A percentile compares a stretch with the other conserved stretches of the same genome.
Conservation (phyloP, 441 rosid species). For the Daphne laureola region DNA sequence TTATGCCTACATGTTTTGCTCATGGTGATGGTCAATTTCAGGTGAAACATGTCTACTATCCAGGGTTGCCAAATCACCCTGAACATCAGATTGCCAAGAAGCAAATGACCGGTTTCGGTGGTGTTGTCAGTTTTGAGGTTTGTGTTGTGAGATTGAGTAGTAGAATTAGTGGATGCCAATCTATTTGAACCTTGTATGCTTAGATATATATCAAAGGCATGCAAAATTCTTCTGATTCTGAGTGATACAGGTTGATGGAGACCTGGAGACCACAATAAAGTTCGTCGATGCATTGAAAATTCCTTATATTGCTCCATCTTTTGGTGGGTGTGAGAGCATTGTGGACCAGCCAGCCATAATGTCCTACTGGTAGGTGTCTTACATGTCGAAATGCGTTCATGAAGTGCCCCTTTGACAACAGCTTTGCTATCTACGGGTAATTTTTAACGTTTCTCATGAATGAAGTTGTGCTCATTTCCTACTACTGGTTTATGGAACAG, state of each 20-base stretch:
- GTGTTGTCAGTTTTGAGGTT: conserved; percentile 99
- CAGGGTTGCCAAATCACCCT: conserved; percentile 86
- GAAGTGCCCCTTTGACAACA: no score
- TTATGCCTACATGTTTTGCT: no score
- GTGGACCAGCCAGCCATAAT: conserved; percentile 96
- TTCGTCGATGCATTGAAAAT: conserved; percentile 85
- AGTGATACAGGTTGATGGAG: conserved; percentile 64
- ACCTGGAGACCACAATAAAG: conserved; percentile 51
- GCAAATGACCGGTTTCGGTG: conserved; percentile 98
- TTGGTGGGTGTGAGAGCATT: conserved; percentile 96
- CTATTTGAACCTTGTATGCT: background rate
- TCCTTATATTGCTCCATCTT: conserved; percentile 95
- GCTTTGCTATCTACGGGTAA: background rate
- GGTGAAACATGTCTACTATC: conserved; percentile 88
- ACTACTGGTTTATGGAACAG: conserved; percentile 24
- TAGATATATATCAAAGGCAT: conserved; percentile 1
- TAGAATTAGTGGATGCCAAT: background rate
- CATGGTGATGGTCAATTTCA: conserved; percentile 18
- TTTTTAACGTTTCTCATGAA: background rate
- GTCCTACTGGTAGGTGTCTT: conserved; percentile 72
- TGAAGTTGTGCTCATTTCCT: background rate
- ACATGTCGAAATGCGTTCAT: no score
- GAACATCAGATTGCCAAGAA: conserved; percentile 81
- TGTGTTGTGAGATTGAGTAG: conserved; percentile 3
- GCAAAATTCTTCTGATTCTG: conserved; percentile 8